phyloP scores from a whole-genome alignment of 179 eudicot species.

The Spergularia azorica region DNA sequence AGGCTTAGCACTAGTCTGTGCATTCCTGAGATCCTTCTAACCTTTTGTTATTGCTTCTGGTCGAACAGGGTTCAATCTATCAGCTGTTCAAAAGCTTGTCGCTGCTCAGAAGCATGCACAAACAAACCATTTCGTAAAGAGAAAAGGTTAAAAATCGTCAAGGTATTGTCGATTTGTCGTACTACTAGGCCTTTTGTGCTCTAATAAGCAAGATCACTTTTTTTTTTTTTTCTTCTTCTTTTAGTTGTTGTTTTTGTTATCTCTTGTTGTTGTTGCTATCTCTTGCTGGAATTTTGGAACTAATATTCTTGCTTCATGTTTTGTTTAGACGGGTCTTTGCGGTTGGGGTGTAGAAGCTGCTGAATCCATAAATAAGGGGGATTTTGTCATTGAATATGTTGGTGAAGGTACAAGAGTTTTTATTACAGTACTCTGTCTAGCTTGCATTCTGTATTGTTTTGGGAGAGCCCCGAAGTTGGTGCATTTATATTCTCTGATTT shows the following conservation, averaged over 20 bases:
- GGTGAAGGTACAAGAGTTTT: constrained; percentile 72
- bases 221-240: background rate
- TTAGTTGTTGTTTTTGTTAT: constrained; percentile 7
- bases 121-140: constrained; percentile 89
- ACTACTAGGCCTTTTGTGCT: background rate
- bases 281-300: background rate
- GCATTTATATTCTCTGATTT: background rate
- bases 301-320: constrained; percentile 8
- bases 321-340: constrained; percentile 72
- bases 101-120: constrained; percentile 75
- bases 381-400: constrained; percentile 83
- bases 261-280: background rate
- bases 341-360: constrained; percentile 98
- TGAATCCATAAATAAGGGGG: constrained; percentile 72
- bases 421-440: background rate
- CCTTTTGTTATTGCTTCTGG: constrained; percentile 11
- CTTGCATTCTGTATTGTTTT: background rate
- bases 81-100: constrained; percentile 89
- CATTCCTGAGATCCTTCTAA: background rate
- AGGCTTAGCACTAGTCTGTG: background rate
- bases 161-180: constrained; percentile 40
- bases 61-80: constrained; percentile 83
- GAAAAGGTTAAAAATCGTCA: constrained; percentile 69
- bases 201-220: background rate
- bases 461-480: background rate